phyloP scores from a whole-genome alignment of 371 early-diverging fungal species.

The Actinomucor elegans region DNA sequence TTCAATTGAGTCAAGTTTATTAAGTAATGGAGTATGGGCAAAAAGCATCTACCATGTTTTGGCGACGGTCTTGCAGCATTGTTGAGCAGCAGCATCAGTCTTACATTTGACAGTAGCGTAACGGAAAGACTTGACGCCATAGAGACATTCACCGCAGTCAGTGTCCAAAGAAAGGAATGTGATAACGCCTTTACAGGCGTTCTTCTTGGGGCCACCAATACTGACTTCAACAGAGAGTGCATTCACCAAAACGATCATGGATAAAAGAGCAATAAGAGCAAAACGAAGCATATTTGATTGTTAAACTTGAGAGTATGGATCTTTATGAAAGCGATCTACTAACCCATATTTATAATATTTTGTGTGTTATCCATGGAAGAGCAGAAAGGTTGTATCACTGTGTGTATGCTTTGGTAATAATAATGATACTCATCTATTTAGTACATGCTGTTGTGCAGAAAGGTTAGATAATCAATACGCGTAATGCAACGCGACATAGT shows the following conservation, averaged over 20 bases:
- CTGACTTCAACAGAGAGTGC: conserved; percentile 2
- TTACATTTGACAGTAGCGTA: conserved; percentile 2
- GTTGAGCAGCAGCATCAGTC: neutral
- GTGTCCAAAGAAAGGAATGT: conserved; percentile 1
- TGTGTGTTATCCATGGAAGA: no score
- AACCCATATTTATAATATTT: no score
- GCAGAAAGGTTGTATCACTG: no score
- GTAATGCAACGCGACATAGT: no score
- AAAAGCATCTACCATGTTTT: conserved; percentile 3
- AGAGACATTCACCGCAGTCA: neutral
- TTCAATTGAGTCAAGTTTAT: no score
- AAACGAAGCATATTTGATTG: neutral
- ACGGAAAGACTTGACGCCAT: neutral
- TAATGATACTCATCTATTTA: no score
- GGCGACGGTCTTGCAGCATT: neutral
- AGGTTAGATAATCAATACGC: no score
- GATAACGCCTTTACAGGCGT: conserved; percentile 1
- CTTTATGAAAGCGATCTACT: no score
- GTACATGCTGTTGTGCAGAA: no score
- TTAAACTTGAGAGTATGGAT: no score
- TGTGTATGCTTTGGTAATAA: no score
- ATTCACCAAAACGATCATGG: neutral
- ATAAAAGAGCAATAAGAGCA: neutral
- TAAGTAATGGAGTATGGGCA: no score
- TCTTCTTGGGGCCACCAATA: neutral